These are phyloP conservation scores for Haplosporangium sp. DNA, from an alignment of 371 early-diverging fungal genomes.

Conservation along the genomic window DNA sequence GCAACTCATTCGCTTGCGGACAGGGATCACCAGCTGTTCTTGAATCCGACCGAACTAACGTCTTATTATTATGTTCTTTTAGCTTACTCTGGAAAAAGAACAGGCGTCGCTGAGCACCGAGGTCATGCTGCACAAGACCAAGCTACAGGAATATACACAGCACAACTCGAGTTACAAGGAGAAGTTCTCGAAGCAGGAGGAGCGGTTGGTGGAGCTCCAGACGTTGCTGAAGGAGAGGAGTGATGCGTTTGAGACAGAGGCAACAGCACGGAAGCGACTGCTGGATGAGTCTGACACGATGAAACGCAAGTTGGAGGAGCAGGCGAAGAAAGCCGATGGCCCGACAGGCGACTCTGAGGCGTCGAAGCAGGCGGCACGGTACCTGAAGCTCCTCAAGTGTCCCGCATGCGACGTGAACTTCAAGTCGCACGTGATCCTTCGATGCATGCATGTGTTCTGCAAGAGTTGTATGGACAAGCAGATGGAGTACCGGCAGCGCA, in stretches of 20 bases:
- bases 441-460: slow-evolving; percentile 98
- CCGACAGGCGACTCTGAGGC: slow-evolving; percentile 50
- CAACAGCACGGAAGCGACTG: slow-evolving; percentile 61
- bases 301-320: slow-evolving; percentile 67
- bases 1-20: background rate
- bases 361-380: slow-evolving; percentile 65
- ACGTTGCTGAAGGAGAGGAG: slow-evolving; percentile 67
- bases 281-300: slow-evolving; percentile 67
- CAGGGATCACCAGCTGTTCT: background rate
- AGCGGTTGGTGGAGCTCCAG: slow-evolving; percentile 57
- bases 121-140: slow-evolving; percentile 29
- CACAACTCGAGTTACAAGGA: slow-evolving; percentile 45
- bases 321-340: slow-evolving; percentile 34
- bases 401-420: slow-evolving; percentile 86
- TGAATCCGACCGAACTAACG: background rate
- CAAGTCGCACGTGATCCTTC: slow-evolving; percentile 84
- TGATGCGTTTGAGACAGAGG: slow-evolving; percentile 66
- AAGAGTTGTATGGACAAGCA: slow-evolving; percentile 93
- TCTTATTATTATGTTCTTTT: background rate
- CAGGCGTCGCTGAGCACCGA: slow-evolving; percentile 30
- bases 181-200: slow-evolving; percentile 48
- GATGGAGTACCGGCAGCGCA: slow-evolving; percentile 93
- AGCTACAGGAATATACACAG: slow-evolving; percentile 40
- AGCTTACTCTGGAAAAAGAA: slow-evolving; percentile 54
- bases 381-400: slow-evolving; percentile 83